Evolutionary conservation across 139 green algal species (phyloP), one percentile per base, ranked within the genome.

Genomic region (Chloropicon primus): DNA sequence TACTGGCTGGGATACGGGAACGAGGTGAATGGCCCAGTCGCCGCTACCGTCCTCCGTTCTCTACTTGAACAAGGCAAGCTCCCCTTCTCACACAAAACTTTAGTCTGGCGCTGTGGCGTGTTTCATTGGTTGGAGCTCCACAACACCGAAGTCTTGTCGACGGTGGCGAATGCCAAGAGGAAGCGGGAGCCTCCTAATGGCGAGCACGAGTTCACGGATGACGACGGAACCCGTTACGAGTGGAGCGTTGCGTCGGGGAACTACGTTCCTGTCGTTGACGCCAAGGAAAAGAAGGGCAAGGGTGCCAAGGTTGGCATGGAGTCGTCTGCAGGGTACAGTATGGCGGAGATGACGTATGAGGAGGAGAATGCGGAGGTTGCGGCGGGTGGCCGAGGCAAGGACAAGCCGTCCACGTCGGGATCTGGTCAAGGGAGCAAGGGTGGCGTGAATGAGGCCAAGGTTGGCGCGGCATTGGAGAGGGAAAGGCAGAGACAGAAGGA

Each of bases 201-300:
- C 28, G 90, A 97, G 72, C 83, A 89, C 2, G 80, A 88, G 41
- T 98, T 98, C 82, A 87, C 90, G 75, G 94, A 98, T 29, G 94
- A 98, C 78, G 94, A 98, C 72, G 94, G 94, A 23, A 98, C 94
- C 0, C 22, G 79, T 22, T 98, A 97, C 78, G 83, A 84, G 21
- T 98, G 94, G 94, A 87, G 94, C 80, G 22, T 28, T 0, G n/a
- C 54, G 21, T 72, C 90, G 29, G 78, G 89, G 0, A 92, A 92
- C 78, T 98, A 93, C 80, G 83, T 93, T 73, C 88, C 90, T n/a
- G n/a, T n/a, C n/a, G n/a, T n/a, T n/a, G n/a, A n/a, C n/a, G n/a
- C n/a, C n/a, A n/a, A n/a, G n/a, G n/a, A n/a, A n/a, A n/a, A n/a
- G n/a, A n/a, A n/a, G n/a, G n/a, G n/a, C n/a, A n/a, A n/a, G n/a